phyloP scores from a whole-genome alignment of 176 grass and related monocot species.

The Oryza glumipatula region DNA sequence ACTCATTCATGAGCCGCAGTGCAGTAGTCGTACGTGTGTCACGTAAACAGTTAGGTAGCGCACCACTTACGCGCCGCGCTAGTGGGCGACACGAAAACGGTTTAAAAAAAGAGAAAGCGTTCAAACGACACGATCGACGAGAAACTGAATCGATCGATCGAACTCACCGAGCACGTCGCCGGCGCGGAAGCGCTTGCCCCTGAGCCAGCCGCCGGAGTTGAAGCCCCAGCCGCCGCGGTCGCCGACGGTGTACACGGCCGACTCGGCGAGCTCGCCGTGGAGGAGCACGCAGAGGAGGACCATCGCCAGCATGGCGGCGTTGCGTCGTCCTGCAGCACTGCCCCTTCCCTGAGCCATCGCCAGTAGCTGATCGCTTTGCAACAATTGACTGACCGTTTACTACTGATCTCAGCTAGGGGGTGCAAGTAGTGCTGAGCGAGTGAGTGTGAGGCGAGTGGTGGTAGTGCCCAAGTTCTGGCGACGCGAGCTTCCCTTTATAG shows the following conservation, averaged over 20 bases:
- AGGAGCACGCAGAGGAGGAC: slow-evolving; percentile 73
- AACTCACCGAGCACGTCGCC: slow-evolving; percentile 84
- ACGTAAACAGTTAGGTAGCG: not conserved
- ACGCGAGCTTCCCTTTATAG: slow-evolving; percentile 36
- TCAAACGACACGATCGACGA: not conserved
- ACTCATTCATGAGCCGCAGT: no score
- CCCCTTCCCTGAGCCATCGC: slow-evolving; percentile 79
- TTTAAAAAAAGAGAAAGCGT: not conserved
- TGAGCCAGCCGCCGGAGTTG: slow-evolving; percentile 55
- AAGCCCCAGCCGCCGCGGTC: slow-evolving; percentile 70
- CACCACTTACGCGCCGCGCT: not conserved
- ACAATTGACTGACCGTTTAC: no score
- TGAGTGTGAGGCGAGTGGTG: slow-evolving; percentile 1
- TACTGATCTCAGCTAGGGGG: not conserved
- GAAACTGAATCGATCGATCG: not conserved
- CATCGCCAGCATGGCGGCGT: slow-evolving; percentile 38
- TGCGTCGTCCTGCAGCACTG: slow-evolving; percentile 45
- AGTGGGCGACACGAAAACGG: not conserved
- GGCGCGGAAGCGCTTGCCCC: slow-evolving; percentile 76
- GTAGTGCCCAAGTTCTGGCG: not conserved
- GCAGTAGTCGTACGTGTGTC: no score
- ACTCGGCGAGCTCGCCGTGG: slow-evolving; percentile 64
- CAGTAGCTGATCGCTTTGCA: no score
- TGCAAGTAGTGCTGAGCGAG: not conserved
- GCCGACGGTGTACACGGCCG: slow-evolving; percentile 72